Percentiles rank a stretch among this genome's conserved stretches.
These are phyloP conservation scores for Trichaptum fuscoviolaceum DNA, from an alignment of 768 basidiomycete genomes.

Conservation along the genomic window DNA sequence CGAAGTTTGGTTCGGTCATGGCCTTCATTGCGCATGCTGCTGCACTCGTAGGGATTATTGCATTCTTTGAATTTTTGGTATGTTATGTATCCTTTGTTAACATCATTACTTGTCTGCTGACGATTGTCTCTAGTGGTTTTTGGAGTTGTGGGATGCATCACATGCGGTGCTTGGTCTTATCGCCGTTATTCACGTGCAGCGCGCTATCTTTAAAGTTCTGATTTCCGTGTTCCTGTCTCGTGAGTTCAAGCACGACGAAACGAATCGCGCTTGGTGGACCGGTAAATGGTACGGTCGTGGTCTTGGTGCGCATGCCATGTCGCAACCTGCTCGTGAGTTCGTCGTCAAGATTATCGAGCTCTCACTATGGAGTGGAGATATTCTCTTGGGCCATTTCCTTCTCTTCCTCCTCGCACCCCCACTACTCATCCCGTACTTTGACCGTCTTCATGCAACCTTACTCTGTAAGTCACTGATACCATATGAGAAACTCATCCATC, in stretches of 20 bases:
- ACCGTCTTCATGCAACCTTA: constrained; percentile 85
- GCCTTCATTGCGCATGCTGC: constrained; percentile 84
- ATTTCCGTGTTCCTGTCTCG: constrained; percentile 93
- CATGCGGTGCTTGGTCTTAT: constrained; percentile 94
- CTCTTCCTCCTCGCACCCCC: constrained; percentile 90
- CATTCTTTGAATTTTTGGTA: constrained; percentile 95
- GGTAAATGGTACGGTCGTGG: constrained; percentile 96
- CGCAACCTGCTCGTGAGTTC: constrained; percentile 97
- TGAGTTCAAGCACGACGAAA: constrained; percentile 99
- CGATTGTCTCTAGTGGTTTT: constrained; percentile 68
- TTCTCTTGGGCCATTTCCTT: constrained; percentile 80
- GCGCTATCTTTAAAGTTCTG: constrained; percentile 88
- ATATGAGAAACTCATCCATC: constrained; percentile 1
- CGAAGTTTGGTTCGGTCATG: constrained; percentile 88
- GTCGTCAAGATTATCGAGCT: constrained; percentile 97
- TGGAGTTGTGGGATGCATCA: constrained; percentile 86
- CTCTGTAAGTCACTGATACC: constrained; percentile 57
- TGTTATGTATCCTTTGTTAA: constrained; percentile 26
- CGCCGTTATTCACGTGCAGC: constrained; percentile 85
- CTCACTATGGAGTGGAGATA: constrained; percentile 92
- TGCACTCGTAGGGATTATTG: constrained; percentile 82
- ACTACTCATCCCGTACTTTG: constrained; percentile 85
- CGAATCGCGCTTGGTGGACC: constrained; percentile 99
- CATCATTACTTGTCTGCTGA: constrained; percentile 15
- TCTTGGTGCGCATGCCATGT: constrained; percentile 85